A percentile compares a stretch with the other conserved stretches of the same genome.
Conservation (phyloP, 2,329 filamentous ascomycete species). For the Aspergillus quadricinctus region DNA sequence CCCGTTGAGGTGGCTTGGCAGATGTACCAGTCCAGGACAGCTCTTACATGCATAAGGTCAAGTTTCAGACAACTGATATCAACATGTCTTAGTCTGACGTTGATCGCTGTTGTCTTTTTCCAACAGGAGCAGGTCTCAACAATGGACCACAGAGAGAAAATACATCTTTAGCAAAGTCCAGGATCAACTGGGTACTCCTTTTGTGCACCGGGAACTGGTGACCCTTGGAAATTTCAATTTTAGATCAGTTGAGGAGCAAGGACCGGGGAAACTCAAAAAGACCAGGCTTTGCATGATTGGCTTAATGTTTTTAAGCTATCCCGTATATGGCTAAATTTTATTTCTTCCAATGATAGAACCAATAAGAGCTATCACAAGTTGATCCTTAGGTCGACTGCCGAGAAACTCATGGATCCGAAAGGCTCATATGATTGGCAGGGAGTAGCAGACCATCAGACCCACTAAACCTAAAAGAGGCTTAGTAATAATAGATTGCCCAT, state of each 20-base stretch:
- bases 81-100: too few species aligned
- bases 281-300: background rate
- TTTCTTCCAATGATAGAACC: background rate
- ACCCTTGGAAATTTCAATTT: background rate
- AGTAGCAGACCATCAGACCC: background rate
- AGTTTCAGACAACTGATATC: background rate
- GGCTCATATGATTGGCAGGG: background rate
- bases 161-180: background rate
- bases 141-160: background rate
- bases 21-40: background rate
- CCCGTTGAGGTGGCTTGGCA: background rate
- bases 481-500: background rate
- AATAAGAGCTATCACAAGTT: background rate
- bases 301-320: background rate
- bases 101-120: background rate
- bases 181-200: background rate
- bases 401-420: background rate
- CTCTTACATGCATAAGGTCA: background rate
- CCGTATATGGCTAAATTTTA: background rate
- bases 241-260: background rate
- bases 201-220: too few species aligned
- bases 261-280: background rate
- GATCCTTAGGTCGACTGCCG: background rate
- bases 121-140: background rate
- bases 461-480: background rate